Percentiles rank a stretch among this genome's conserved stretches.
phyloP scores from a whole-genome alignment of 2,329 filamentous ascomycete species.

The Fusarium sarcochroum region DNA sequence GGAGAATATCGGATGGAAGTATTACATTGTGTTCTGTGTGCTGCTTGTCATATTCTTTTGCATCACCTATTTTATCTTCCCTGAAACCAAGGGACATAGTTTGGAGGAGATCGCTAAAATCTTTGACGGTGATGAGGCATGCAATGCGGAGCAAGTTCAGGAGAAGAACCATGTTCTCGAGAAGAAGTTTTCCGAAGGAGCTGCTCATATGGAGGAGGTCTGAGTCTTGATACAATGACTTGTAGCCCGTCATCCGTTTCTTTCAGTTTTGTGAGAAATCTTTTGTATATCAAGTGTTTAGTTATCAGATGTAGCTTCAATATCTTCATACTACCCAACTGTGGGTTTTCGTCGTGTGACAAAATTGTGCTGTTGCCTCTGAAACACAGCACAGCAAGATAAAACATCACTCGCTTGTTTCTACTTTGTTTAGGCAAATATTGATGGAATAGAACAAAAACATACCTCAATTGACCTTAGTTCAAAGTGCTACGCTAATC shows the following conservation, averaged over 20 bases:
- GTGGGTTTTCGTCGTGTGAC: no score
- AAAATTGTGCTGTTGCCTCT: no score
- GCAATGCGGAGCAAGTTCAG: background rate
- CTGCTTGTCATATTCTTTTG: conserved; percentile 41
- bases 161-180: background rate
- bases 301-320: no score
- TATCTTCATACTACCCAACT: no score
- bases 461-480: no score
- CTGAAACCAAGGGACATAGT: conserved; percentile 52
- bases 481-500: no score
- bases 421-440: no score
- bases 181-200: conserved; percentile 6
- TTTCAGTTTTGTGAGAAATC: no score
- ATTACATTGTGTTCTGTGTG: conserved; percentile 56
- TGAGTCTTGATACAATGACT: background rate
- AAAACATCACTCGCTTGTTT: no score
- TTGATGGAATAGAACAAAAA: no score
- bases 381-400: no score
- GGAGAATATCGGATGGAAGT: conserved; percentile 56
- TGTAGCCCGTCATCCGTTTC: background rate
- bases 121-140: conserved; percentile 39
- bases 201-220: conserved; percentile 7
- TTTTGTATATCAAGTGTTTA: no score
- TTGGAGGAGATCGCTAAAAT: conserved; percentile 46
- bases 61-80: conserved; percentile 46